Base-by-base conservation (phyloP, 495 filamentous ascomycete genomes). In the Penicillium herquei region DNA sequence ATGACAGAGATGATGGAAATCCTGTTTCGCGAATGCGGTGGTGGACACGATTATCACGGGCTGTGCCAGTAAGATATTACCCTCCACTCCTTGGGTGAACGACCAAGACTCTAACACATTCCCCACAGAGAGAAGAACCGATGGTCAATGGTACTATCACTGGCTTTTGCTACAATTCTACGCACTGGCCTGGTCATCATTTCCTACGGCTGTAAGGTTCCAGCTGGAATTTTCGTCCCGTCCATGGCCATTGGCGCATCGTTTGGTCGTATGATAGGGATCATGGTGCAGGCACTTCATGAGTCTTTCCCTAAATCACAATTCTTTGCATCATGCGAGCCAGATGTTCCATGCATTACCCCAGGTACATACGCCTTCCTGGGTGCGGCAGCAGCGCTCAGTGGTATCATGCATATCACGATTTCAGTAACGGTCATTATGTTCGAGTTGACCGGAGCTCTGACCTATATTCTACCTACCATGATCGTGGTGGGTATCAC, bases 1-100 rank as follows among this genome's bases (percentile, higher is more conserved):
- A 98, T 98, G 94, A 97, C 94, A 0, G 92, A 96, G 72, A 96
- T 90, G 75, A 98, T 98, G 94, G 92, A 97, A 70, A 96, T 96
- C 56, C 76, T 98, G 2, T 98, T 98, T 69, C 80, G 86, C 11
- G 95, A 98, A 73, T 98, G 94, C 63, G 92, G 96, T 69, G 93
- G 91, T 18, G 87, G 82, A 13, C 89, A 96, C 71, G 90, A 97
- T 62, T 97, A 97, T 62, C 81, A 93, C 47, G 92, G 89, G 1
- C 81, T 98, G 45, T 98, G 94, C 85, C 88, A 97, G 78, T 84
- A 71, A 69, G 78, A 71, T 30, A 6, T 34, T 18, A 45, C 8
- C 10, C 16, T 7, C 16, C 16, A 34, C 37, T 43, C 21, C 41
- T 39, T 31, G 34, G 35, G 14, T 13, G 16, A 50, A 32, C n/a